Percentiles rank a stretch among this genome's conserved stretches.
Evolutionary conservation across 495 filamentous ascomycete genomes (phyloP).

Genomic region (Chaetomium fimeti): DNA sequence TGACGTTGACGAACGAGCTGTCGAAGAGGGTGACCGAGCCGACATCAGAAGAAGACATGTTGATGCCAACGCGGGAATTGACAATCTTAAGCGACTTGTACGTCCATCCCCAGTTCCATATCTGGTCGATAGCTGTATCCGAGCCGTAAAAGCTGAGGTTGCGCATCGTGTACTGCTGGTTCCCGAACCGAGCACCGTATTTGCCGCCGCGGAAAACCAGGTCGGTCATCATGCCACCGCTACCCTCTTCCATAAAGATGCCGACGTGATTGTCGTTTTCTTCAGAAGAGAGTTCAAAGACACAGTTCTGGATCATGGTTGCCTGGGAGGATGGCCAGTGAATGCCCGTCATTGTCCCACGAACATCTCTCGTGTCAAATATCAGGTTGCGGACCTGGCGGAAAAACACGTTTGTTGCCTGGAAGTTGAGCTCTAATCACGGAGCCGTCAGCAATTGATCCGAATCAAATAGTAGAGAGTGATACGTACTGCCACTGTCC

Average conservation of each 20-base stretch:
- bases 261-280: conserved; percentile 66
- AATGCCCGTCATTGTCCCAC: conserved; percentile 65
- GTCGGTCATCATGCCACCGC: conserved; percentile 70
- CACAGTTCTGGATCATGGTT: conserved; percentile 81
- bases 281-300: conserved; percentile 67
- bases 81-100: conserved; percentile 76
- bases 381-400: conserved; percentile 88
- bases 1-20: conserved; percentile 67
- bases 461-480: neutral
- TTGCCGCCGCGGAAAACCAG: conserved; percentile 68
- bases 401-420: conserved; percentile 86
- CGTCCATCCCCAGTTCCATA: conserved; percentile 89
- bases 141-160: conserved; percentile 82
- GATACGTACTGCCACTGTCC: conserved; percentile 25
- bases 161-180: conserved; percentile 87
- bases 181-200: conserved; percentile 62
- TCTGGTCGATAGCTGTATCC: conserved; percentile 79
- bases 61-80: conserved; percentile 70
- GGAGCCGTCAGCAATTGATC: neutral
- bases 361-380: conserved; percentile 73
- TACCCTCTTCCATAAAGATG: conserved; percentile 72
- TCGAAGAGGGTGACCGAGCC: conserved; percentile 79
- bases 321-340: conserved; percentile 97
- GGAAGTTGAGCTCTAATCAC: conserved; percentile 31
- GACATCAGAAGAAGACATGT: conserved; percentile 68